Evolutionary conservation across 495 filamentous ascomycete species (phyloP), one percentile per base, ranked within the genome.

Genomic region (Elasticomyces elasticus): DNA sequence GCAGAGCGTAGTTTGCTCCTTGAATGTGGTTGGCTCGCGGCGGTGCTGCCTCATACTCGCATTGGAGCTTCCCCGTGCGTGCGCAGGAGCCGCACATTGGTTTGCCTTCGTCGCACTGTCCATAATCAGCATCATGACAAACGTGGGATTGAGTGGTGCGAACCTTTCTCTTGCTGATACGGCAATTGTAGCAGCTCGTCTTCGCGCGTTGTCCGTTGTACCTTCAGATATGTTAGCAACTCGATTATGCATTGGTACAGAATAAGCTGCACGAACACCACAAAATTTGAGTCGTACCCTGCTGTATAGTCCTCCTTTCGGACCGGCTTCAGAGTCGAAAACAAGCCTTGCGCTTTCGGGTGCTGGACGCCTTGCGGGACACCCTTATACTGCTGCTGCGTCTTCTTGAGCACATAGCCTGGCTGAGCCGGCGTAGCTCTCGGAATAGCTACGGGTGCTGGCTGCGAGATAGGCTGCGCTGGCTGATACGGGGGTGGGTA

Each of bases 121-220:
- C 2, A 15, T 13, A 10, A 33, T 51, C 19, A 51, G 48, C 19
- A 3, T 13, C 13, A 28, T 37, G 28, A 37, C 17, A 31, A 1
- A 12, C 28, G 7, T 2, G 19, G 19, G 9, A 9, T 25, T 5
- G 19, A 11, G 48, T 33, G 45, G 27, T 25, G 48, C 25, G 31
- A n/a, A 54, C 51, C 51, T 55, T 55, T 31, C 48, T 49, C 30
- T 55, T 55, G 44, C 19, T 40, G 19, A 42, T n/a, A 1, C 53
- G 53, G 23, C 53, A 55, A 33, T 41, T 40, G 30, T 50, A 11
- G 26, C 53, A 55, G 31, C 53, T 55, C 11, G 53, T 49, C 45
- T 43, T 55, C 9, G 44, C 53, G 5, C 53, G 43, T 1, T 38
- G 2, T 5, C 15, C 15, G 12, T 44, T 41, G 19, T 54, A 54